Percentiles rank a stretch among this genome's conserved stretches.
These are phyloP conservation scores for Podila epicladia DNA, from an alignment of 192 early-diverging fungal genomes.

Conservation along the genomic window DNA sequence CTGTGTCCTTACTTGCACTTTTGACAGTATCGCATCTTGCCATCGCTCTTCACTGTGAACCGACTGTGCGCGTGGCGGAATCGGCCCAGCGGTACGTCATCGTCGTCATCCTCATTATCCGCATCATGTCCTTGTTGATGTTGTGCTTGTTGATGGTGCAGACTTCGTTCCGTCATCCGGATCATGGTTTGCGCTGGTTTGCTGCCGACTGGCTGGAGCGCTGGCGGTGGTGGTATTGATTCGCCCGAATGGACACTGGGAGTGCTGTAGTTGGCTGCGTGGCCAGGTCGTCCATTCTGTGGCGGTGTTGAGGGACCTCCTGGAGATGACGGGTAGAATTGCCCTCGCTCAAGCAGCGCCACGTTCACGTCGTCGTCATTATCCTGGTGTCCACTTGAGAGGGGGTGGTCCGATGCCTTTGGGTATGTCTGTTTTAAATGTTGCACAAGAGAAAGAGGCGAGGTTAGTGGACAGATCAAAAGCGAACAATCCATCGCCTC, in stretches of 20 bases:
- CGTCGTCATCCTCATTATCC: slow-evolving; percentile 15
- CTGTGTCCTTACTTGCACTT: slow-evolving; percentile 45
- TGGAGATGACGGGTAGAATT: slow-evolving; percentile 26
- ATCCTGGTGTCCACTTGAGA: slow-evolving; percentile 15
- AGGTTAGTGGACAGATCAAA: background rate
- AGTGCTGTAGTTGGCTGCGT: background rate
- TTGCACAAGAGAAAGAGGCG: background rate
- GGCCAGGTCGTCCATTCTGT: background rate
- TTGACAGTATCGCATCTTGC: slow-evolving; percentile 55
- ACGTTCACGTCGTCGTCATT: slow-evolving; percentile 25
- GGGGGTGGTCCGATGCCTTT: too few species aligned
- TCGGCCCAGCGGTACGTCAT: slow-evolving; percentile 19
- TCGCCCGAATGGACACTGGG: background rate
- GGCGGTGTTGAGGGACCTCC: slow-evolving; percentile 14
- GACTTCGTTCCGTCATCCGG: slow-evolving; percentile 16
- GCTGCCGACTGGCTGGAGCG: slow-evolving; percentile 7
- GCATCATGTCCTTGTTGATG: slow-evolving; percentile 9
- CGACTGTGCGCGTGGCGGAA: slow-evolving; percentile 7
- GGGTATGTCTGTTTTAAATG: slow-evolving; percentile 6
- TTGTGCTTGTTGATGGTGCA: background rate
- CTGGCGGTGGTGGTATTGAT: slow-evolving; percentile 13
- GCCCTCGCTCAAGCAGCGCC: slow-evolving; percentile 29
- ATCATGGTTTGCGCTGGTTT: background rate
- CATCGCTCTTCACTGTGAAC: slow-evolving; percentile 53
- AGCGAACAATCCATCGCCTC: background rate